Evolutionary conservation across 108 stramenopile species (phyloP).

Genomic region (Fragilariopsis cylindrus): DNA sequence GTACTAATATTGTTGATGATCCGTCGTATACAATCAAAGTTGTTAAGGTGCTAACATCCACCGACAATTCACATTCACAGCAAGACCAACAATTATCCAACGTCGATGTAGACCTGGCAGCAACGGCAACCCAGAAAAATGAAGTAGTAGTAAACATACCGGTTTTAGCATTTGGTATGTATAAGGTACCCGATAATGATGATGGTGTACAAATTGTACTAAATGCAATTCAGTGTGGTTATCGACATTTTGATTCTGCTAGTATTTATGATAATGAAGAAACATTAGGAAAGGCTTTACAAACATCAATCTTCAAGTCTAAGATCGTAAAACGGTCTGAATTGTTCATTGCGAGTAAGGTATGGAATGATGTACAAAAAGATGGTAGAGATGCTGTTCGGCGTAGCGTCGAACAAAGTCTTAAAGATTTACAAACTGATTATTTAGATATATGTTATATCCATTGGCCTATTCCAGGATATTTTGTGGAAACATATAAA

Average conservation of each 20-base stretch:
- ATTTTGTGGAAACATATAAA: conserved; percentile 52
- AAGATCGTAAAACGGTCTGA: conserved; percentile 49
- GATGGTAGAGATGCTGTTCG: conserved; percentile 73
- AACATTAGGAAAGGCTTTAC: conserved; percentile 80
- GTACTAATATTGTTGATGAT: no score
- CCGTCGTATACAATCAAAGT: no score
- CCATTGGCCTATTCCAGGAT: conserved; percentile 69
- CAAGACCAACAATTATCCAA: no score
- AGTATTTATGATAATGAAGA: conserved; percentile 88
- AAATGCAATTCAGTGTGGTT: conserved; percentile 81
- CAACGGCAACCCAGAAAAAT: neutral
- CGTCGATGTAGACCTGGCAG: neutral
- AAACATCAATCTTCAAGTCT: neutral
- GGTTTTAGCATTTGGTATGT: conserved; percentile 58
- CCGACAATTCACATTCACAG: no score
- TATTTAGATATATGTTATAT: conserved; percentile 74
- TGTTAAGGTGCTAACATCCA: no score
- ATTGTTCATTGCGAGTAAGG: conserved; percentile 86
- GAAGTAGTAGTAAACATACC: conserved; percentile 34
- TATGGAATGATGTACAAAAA: conserved; percentile 92
- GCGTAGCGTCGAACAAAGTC: conserved; percentile 54
- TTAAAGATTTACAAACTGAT: conserved; percentile 58
- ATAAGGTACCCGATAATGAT: conserved; percentile 49
- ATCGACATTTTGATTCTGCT: conserved; percentile 89
- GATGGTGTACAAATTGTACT: conserved; percentile 45